phyloP scores from a whole-genome alignment of 2,329 filamentous ascomycete species.

The Pleomassaria siparia region DNA sequence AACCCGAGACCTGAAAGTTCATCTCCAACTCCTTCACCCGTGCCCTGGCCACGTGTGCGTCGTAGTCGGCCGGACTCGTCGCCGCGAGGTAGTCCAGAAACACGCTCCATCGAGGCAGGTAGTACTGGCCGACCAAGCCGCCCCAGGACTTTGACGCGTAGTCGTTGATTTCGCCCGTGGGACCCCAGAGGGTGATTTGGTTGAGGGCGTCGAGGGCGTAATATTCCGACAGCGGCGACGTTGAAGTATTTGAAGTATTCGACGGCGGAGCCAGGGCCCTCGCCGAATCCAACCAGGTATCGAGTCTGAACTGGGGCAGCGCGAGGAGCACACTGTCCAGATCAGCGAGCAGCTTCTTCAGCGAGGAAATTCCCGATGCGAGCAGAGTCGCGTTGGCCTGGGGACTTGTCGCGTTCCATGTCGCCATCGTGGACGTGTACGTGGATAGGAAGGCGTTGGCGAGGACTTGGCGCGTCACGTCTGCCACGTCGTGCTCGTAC shows the following conservation, averaged over 20 bases:
- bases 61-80: constrained; percentile 11
- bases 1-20: constrained; percentile 13
- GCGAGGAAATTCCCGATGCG: not conserved
- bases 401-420: constrained; percentile 21
- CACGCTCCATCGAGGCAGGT: constrained; percentile 49
- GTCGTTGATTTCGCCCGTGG: constrained; percentile 51
- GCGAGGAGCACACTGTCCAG: constrained; percentile 48
- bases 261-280: constrained; percentile 30
- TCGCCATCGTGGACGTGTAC: constrained; percentile 42
- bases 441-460: constrained; percentile 49
- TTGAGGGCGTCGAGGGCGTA: constrained; percentile 53
- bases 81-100: constrained; percentile 47
- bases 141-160: constrained; percentile 55
- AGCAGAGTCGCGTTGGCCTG: constrained; percentile 23
- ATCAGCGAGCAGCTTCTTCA: constrained; percentile 23
- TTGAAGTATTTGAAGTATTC: constrained; percentile 43
- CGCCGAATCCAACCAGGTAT: constrained; percentile 47
- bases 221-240: constrained; percentile 43
- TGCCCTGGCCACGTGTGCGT: constrained; percentile 10
- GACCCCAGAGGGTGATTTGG: constrained; percentile 56
- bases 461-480: constrained; percentile 53
- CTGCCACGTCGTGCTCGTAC: constrained; percentile 53
- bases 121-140: constrained; percentile 51
- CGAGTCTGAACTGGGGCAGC: constrained; percentile 47
- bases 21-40: constrained; percentile 13